phyloP scores from a whole-genome alignment of 495 filamentous ascomycete species.

The Podospora pseudocomata region DNA sequence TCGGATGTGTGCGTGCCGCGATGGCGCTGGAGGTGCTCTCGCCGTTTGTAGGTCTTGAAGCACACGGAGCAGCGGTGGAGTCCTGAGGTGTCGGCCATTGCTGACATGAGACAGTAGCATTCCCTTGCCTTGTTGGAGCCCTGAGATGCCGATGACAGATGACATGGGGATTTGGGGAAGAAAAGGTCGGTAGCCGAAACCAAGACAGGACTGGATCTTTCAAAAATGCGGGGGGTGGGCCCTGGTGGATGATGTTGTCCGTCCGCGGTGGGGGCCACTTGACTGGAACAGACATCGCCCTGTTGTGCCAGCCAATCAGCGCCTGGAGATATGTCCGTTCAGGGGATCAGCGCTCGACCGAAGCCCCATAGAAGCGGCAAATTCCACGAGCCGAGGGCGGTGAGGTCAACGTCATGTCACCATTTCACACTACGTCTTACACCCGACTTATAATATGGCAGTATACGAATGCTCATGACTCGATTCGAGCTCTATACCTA shows the following conservation, averaged over 20 bases:
- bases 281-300: slow-evolving; percentile 2
- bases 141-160: background rate
- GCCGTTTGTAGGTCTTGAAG: slow-evolving; percentile 35
- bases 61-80: slow-evolving; percentile 32
- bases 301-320: slow-evolving; percentile 1
- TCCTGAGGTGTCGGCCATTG: slow-evolving; percentile 26
- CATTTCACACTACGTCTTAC: too few relatives aligned
- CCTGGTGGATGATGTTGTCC: background rate
- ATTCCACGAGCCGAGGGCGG: slow-evolving; percentile 4
- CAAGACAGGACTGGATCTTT: slow-evolving; percentile 4
- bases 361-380: background rate
- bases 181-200: slow-evolving; percentile 6
- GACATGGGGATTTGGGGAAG: background rate
- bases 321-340: background rate
- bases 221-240: slow-evolving; percentile 6
- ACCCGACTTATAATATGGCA: too few relatives aligned
- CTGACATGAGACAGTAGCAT: slow-evolving; percentile 4
- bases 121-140: background rate
- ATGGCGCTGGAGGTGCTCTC: slow-evolving; percentile 33
- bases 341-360: background rate
- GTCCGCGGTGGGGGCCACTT: background rate
- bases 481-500: background rate
- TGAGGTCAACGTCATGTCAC: background rate
- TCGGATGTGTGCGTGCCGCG: slow-evolving; percentile 28
- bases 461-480: background rate